Evolutionary conservation across 192 early-diverging fungal genomes (phyloP).

Genomic region (Linnemannia schmuckeri): DNA sequence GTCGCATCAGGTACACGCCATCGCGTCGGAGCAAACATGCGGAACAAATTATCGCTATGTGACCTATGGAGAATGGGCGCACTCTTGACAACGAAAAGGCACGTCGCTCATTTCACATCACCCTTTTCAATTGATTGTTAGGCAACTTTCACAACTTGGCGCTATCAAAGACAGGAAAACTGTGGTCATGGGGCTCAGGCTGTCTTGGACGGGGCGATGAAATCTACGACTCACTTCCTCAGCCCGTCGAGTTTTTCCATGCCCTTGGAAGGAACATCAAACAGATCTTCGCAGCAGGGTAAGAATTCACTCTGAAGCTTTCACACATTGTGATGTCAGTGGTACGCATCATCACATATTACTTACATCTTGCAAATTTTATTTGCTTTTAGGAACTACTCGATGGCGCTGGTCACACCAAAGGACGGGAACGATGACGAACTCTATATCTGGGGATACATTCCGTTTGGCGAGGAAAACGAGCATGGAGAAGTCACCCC

Average conservation of each 20-base stretch:
- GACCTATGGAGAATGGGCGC: not conserved
- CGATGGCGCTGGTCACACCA: constrained; percentile 37
- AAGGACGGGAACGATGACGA: constrained; percentile 47
- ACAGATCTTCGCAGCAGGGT: constrained; percentile 53
- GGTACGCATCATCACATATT: not conserved
- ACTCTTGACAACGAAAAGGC: not conserved
- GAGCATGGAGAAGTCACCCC: constrained; percentile 28
- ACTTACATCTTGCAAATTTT: no score
- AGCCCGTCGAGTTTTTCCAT: constrained; percentile 54
- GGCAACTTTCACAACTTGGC: constrained; percentile 55
- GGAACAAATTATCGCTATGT: not conserved
- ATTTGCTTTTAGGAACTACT: constrained; percentile 35
- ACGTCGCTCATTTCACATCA: not conserved
- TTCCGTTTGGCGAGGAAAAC: constrained; percentile 48
- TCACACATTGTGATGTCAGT: not conserved
- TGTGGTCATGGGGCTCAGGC: constrained; percentile 57
- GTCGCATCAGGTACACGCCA: constrained; percentile 38
- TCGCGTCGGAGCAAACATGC: not conserved
- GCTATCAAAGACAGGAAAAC: constrained; percentile 39
- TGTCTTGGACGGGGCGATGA: constrained; percentile 51
- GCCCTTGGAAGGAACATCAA: constrained; percentile 40
- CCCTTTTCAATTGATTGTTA: not conserved
- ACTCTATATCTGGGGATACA: constrained; percentile 53
- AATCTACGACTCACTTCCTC: constrained; percentile 49
- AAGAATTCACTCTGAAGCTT: not conserved